Evolutionary conservation across 148 eudicot genomes (phyloP).

Genomic region (Chenopodium berlandieri): DNA sequence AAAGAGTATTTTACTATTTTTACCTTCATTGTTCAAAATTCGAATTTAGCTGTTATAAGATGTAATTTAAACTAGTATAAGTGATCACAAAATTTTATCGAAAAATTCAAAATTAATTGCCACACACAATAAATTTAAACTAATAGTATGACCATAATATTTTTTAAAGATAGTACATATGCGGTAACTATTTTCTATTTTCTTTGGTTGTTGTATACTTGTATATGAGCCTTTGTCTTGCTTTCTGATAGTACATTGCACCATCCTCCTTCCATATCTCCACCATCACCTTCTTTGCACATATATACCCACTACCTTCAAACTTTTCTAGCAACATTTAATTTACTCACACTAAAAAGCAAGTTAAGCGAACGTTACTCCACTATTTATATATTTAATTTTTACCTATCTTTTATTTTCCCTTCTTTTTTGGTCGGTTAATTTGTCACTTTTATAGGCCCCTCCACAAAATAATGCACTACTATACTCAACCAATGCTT

Average conservation of each 20-base stretch:
- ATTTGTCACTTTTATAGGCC: slow-evolving; percentile 1
- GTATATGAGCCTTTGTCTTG: background rate
- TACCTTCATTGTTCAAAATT: too few relatives aligned
- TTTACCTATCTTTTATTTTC: background rate
- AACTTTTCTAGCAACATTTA: background rate
- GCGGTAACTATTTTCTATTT: too few relatives aligned
- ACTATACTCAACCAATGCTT: slow-evolving; percentile 5
- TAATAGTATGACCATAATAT: too few relatives aligned
- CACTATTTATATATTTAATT: background rate
- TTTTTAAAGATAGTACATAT: too few relatives aligned
- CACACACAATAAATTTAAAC: too few relatives aligned
- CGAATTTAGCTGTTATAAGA: too few relatives aligned
- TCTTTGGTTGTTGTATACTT: too few relatives aligned
- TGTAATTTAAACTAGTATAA: too few relatives aligned
- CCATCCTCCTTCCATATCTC: background rate
- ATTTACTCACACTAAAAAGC: background rate
- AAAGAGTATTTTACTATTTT: too few relatives aligned
- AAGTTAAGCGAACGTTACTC: slow-evolving; percentile 1
- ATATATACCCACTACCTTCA: background rate
- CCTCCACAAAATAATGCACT: slow-evolving; percentile 12
- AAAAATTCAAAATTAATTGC: too few relatives aligned
- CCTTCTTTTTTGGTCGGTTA: slow-evolving; percentile 4
- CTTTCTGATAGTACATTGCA: background rate
- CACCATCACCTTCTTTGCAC: background rate
- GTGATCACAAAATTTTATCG: too few relatives aligned